Evolutionary conservation across 495 filamentous ascomycete genomes (phyloP).

Genomic region (Aspergillus mulundensis): DNA sequence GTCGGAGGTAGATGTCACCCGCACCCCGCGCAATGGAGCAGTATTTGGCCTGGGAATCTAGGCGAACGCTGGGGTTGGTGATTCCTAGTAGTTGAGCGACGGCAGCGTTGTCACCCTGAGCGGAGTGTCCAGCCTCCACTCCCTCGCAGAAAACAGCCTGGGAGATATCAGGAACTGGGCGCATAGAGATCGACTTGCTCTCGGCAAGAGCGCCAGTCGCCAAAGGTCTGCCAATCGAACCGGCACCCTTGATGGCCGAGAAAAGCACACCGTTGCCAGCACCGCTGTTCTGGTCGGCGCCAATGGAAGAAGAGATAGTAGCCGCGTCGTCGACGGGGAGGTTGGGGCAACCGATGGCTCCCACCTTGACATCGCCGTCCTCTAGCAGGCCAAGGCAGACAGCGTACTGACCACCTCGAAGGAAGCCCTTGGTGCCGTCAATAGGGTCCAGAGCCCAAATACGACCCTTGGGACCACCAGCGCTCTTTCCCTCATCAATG

Average conservation of each 20-base stretch:
- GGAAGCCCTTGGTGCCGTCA: slow-evolving; percentile 95
- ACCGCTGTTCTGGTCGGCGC: slow-evolving; percentile 61
- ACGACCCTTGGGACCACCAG: slow-evolving; percentile 73
- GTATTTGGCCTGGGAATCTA: slow-evolving; percentile 99
- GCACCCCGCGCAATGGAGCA: slow-evolving; percentile 92
- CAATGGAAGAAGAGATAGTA: slow-evolving; percentile 61
- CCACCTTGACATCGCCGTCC: slow-evolving; percentile 91
- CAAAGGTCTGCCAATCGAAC: slow-evolving; percentile 72
- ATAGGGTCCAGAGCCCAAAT: slow-evolving; percentile 98
- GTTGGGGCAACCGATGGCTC: slow-evolving; percentile 92
- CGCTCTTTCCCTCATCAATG: slow-evolving; percentile 78
- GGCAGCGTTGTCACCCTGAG: slow-evolving; percentile 76
- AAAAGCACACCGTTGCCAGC: slow-evolving; percentile 77
- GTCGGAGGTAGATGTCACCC: slow-evolving; percentile 86
- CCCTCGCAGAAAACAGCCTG: slow-evolving; percentile 91
- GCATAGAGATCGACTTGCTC: slow-evolving; percentile 71
- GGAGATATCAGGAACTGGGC: slow-evolving; percentile 63
- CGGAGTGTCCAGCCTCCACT: slow-evolving; percentile 86
- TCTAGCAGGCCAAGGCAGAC: slow-evolving; percentile 89
- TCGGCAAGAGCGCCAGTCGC: slow-evolving; percentile 52
- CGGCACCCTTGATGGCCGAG: slow-evolving; percentile 69
- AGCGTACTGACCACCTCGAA: slow-evolving; percentile 96
- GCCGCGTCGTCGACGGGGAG: slow-evolving; percentile 77
- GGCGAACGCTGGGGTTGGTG: slow-evolving; percentile 74
- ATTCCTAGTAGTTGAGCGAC: slow-evolving; percentile 86